These are phyloP conservation scores for Lactifluus hygrophoroides DNA, from an alignment of 768 basidiomycete species.

Conservation along the genomic window DNA sequence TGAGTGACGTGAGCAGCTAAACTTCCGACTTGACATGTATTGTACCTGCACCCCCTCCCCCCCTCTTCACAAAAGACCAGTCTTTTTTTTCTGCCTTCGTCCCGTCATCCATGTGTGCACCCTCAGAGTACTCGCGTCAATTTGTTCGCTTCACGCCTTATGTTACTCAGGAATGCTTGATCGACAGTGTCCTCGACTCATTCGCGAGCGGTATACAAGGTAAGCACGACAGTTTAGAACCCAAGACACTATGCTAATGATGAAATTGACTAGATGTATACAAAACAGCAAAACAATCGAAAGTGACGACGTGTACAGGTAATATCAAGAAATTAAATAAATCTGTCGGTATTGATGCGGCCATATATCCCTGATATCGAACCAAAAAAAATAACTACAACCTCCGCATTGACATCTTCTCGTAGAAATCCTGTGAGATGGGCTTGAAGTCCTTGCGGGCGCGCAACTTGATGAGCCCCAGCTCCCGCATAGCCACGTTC, in stretches of 20 bases:
- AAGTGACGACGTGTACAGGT: neutral
- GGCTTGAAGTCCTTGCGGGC: constrained; percentile 35
- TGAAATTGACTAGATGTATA: neutral
- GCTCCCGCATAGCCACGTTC: constrained; percentile 46
- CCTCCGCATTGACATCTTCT: constrained; percentile 26
- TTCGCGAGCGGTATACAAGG: neutral
- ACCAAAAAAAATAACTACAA: neutral
- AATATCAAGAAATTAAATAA: neutral
- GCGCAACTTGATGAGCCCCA: constrained; percentile 44
- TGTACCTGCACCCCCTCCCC: neutral
- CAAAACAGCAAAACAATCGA: neutral
- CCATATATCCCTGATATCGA: too few relatives aligned
- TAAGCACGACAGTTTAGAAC: neutral
- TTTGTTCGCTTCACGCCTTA: neutral
- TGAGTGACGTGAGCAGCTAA: constrained; percentile 89
- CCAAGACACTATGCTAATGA: neutral
- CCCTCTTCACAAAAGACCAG: neutral
- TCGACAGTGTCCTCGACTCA: neutral
- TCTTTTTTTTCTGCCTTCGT: neutral
- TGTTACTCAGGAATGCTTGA: neutral
- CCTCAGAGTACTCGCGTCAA: neutral
- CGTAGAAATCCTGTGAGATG: constrained; percentile 37
- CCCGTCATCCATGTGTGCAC: too few relatives aligned
- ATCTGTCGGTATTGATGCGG: too few relatives aligned
- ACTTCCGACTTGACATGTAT: neutral